A percentile compares a stretch with the other conserved stretches of the same genome.
phyloP scores from a whole-genome alignment of 148 eudicot genomes.

The Dysphania ambrosioides region DNA sequence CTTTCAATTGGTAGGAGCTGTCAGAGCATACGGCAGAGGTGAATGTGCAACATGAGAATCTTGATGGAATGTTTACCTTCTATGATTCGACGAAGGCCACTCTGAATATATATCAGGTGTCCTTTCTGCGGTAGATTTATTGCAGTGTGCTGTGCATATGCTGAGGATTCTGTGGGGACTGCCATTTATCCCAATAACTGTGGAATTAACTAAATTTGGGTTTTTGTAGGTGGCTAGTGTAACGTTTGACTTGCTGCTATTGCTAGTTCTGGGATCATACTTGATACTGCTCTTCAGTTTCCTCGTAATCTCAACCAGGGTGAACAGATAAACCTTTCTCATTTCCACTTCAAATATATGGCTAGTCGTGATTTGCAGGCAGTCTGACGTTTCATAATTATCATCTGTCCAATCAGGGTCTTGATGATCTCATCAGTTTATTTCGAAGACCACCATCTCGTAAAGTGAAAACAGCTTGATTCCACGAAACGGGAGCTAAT shows the following conservation, averaged over 20 bases:
- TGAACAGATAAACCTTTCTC: conserved; percentile 18
- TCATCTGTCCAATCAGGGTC: conserved; percentile 33
- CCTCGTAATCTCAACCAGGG: conserved; percentile 88
- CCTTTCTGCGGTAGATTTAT: not conserved
- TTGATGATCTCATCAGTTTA: conserved; percentile 53
- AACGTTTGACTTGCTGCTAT: conserved; percentile 85
- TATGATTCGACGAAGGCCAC: conserved; percentile 71
- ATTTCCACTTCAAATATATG: conserved; percentile 1
- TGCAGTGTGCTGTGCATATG: not conserved
- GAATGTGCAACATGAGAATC: conserved; percentile 64
- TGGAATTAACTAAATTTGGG: conserved; percentile 5
- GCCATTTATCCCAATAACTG: not conserved
- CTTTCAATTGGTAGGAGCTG: conserved; percentile 49
- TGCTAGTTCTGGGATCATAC: conserved; percentile 91
- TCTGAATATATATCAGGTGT: conserved; percentile 79
- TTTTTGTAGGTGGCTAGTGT: conserved; percentile 87
- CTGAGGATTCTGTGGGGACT: not conserved
- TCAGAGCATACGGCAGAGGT: conserved; percentile 73
- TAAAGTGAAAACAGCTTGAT: conserved; percentile 42
- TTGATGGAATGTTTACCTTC: conserved; percentile 77
- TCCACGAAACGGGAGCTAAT: conserved; percentile 3
- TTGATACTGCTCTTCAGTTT: conserved; percentile 84
- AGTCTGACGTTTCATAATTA: not conserved
- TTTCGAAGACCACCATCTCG: conserved; percentile 52
- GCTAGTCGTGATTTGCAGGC: not conserved